Percentiles rank a stretch among this genome's conserved stretches.
phyloP scores from a whole-genome alignment of 1,284 basidiomycete genomes.

The Austroboletus olivaceoglutinosus region DNA sequence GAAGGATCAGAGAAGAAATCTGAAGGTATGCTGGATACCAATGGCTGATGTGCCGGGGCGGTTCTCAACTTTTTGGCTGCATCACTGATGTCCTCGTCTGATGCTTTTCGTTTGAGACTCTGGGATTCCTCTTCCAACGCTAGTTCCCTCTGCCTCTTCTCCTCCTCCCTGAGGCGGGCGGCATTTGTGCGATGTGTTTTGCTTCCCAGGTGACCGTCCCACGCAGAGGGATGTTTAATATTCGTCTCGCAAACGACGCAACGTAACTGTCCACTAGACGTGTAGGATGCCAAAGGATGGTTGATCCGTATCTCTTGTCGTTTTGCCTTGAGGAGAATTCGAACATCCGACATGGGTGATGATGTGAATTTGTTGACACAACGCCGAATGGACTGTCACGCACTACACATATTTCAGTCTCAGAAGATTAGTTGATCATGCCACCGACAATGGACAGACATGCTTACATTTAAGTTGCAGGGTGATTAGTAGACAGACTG shows the following conservation, averaged over 20 bases:
- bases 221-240: constrained; percentile 75
- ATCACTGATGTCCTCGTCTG: constrained; percentile 26
- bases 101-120: constrained; percentile 39
- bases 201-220: constrained; percentile 82
- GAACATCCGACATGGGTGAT: constrained; percentile 62
- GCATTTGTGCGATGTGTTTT: constrained; percentile 70
- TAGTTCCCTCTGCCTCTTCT: constrained; percentile 40
- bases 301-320: constrained; percentile 66
- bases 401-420: too few relatives aligned
- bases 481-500: too few relatives aligned
- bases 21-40: constrained; percentile 45
- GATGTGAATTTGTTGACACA: neutral
- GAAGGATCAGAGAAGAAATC: constrained; percentile 81
- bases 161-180: constrained; percentile 52
- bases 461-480: too few relatives aligned
- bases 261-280: constrained; percentile 58
- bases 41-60: constrained; percentile 22
- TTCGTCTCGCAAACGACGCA: constrained; percentile 62
- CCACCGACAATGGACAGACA: too few relatives aligned
- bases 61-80: constrained; percentile 35
- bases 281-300: constrained; percentile 73
- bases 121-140: constrained; percentile 35
- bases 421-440: too few relatives aligned
- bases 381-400: constrained; percentile 38
- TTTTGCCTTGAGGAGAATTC: constrained; percentile 72